Conservation (phyloP, 2,329 filamentous ascomycete genomes). For the Albifimbria verrucaria region DNA sequence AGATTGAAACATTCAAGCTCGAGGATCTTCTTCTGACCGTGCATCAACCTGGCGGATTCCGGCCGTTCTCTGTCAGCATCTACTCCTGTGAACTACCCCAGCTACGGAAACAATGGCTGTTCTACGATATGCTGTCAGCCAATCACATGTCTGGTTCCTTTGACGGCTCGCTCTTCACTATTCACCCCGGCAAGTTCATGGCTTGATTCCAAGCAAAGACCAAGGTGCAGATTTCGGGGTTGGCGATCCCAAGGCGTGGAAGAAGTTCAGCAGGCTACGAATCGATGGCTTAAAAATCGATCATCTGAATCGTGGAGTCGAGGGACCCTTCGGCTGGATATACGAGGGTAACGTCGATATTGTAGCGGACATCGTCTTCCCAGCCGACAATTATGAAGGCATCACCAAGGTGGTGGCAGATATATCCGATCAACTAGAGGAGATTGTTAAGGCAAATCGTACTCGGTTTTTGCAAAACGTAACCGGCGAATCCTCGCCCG, state of each 20-base stretch:
- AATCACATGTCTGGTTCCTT: constrained; percentile 96
- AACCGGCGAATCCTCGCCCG: constrained; percentile 20
- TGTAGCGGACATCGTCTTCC: constrained; percentile 92
- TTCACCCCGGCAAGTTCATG: constrained; percentile 92
- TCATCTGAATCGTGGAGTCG: constrained; percentile 88
- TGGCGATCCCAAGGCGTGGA: constrained; percentile 74
- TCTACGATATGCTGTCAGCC: constrained; percentile 94
- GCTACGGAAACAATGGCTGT: constrained; percentile 91
- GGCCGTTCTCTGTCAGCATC: constrained; percentile 94
- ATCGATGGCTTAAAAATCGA: constrained; percentile 95
- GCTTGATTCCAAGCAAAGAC: constrained; percentile 62
- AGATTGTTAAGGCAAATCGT: constrained; percentile 78
- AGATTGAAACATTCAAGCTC: constrained; percentile 95
- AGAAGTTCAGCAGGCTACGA: constrained; percentile 88
- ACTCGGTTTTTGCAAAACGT: constrained; percentile 57
- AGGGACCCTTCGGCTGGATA: constrained; percentile 96
- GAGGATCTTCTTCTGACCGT: constrained; percentile 90
- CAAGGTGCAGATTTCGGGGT: constrained; percentile 52
- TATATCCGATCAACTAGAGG: constrained; percentile 94
- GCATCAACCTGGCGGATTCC: constrained; percentile 84
- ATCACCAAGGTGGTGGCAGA: constrained; percentile 95
- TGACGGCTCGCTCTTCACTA: constrained; percentile 94
- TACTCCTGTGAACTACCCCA: constrained; percentile 93
- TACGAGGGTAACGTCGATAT: constrained; percentile 97
- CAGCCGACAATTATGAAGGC: constrained; percentile 80